phyloP scores from a whole-genome alignment of 2,329 filamentous ascomycete species.

The Monosporascus ibericus region DNA sequence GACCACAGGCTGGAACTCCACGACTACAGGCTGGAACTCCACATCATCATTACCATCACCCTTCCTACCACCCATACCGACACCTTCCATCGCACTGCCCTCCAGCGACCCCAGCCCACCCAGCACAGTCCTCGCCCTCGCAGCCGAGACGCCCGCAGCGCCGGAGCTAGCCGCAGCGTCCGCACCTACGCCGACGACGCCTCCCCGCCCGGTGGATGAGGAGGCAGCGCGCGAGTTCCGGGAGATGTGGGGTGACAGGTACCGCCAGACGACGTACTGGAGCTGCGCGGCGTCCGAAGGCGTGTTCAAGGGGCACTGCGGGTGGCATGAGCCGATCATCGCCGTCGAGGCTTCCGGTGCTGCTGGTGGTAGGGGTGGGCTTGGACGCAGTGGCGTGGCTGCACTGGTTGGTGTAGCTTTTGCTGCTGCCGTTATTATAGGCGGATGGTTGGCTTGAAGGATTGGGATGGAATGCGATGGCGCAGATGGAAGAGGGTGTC shows the following conservation, averaged over 20 bases:
- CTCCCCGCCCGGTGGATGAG: slow-evolving; percentile 10
- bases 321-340: slow-evolving; percentile 32
- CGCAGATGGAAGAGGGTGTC: no score
- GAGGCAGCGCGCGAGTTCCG: slow-evolving; percentile 12
- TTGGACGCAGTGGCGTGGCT: slow-evolving; percentile 5
- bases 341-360: slow-evolving; percentile 13
- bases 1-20: no score
- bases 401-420: slow-evolving; percentile 4
- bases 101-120: not conserved
- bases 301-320: slow-evolving; percentile 27
- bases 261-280: slow-evolving; percentile 33
- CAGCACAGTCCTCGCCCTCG: not conserved
- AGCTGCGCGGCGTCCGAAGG: slow-evolving; percentile 27
- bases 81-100: no score
- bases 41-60: no score
- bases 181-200: slow-evolving; percentile 7
- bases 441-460: not conserved
- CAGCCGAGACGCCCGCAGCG: not conserved
- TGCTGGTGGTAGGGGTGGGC: slow-evolving; percentile 3
- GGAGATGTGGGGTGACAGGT: slow-evolving; percentile 14
- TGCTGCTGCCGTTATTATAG: slow-evolving; percentile 1
- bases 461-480: no score
- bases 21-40: no score
- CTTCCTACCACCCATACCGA: no score
- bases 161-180: not conserved